Evolutionary conservation across 805 yeast species (phyloP).

Genomic region (Blastobotrys mokoenaii): DNA sequence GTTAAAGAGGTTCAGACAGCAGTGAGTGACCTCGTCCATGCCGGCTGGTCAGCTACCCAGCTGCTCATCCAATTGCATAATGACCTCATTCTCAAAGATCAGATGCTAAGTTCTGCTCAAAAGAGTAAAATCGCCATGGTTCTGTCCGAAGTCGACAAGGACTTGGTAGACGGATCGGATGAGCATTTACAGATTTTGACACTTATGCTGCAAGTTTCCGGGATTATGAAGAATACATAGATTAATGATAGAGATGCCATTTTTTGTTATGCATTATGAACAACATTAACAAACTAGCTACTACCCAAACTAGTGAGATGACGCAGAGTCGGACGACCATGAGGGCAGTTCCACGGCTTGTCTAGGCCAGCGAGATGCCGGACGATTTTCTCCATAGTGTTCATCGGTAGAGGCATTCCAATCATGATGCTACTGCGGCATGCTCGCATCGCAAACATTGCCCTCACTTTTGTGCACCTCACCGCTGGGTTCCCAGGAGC

Average conservation of each 20-base stretch:
- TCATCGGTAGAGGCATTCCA: conserved; percentile 56
- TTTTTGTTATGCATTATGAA: too few relatives aligned
- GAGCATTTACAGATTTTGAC: conserved; percentile 78
- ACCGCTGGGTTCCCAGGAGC: conserved; percentile 37
- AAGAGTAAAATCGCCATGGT: conserved; percentile 59
- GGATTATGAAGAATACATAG: conserved; percentile 1
- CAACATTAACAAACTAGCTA: too few relatives aligned
- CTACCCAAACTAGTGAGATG: conserved; percentile 54
- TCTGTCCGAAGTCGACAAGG: conserved; percentile 66
- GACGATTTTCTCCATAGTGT: conserved; percentile 63
- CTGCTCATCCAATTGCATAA: conserved; percentile 67
- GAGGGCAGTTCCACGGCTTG: conserved; percentile 94
- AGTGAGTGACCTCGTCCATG: conserved; percentile 46
- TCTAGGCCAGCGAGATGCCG: conserved; percentile 59
- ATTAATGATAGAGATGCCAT: too few relatives aligned
- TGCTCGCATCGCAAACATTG: conserved; percentile 91
- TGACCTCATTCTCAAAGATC: conserved; percentile 44
- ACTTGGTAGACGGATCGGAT: conserved; percentile 76
- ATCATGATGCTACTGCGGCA: conserved; percentile 93
- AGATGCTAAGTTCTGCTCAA: conserved; percentile 38
- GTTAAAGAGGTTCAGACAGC: conserved; percentile 21
- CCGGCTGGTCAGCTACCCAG: conserved; percentile 77
- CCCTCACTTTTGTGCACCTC: conserved; percentile 68
- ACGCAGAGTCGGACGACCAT: conserved; percentile 95
- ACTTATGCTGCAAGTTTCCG: conserved; percentile 40